Percentiles rank a stretch among this genome's conserved stretches.
Evolutionary conservation across 1,284 basidiomycete genomes (phyloP).

Genomic region (Cutaneotrichosporon sp.): DNA sequence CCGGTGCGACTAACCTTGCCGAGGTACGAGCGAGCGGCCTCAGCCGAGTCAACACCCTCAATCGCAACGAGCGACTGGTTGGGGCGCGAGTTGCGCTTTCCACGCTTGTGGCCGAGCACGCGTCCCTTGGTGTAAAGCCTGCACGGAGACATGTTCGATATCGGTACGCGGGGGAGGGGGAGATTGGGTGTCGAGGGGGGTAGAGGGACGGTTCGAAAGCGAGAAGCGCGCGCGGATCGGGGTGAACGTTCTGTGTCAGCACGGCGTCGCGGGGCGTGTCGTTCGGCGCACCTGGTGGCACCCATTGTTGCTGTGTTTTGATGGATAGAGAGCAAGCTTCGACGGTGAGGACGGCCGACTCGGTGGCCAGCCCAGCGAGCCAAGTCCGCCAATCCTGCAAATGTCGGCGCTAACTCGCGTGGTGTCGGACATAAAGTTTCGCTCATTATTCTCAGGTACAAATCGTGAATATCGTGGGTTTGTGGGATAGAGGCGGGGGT

Average conservation of each 20-base stretch:
- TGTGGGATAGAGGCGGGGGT: too few relatives aligned
- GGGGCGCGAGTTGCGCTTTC: constrained; percentile 92
- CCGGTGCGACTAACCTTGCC: constrained; percentile 74
- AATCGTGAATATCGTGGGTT: background rate
- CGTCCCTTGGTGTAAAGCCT: constrained; percentile 97
- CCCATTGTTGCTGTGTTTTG: constrained; percentile 13
- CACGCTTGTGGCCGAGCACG: constrained; percentile 96
- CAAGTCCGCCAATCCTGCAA: background rate
- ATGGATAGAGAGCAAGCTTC: constrained; percentile 9
- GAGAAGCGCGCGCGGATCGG: background rate
- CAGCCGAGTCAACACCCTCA: constrained; percentile 90
- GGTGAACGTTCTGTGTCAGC: constrained; percentile 5
- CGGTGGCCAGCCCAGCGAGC: background rate
- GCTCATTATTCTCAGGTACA: background rate
- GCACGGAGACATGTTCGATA: constrained; percentile 17
- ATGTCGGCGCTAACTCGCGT: background rate
- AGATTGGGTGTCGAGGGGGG: background rate
- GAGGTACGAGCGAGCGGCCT: constrained; percentile 97
- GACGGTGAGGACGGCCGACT: constrained; percentile 6
- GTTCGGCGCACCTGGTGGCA: constrained; percentile 14
- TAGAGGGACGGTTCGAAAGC: background rate
- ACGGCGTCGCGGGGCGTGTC: background rate
- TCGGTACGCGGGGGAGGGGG: background rate
- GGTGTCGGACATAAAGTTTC: background rate
- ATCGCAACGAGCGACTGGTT: constrained; percentile 97